These are phyloP conservation scores for Fusarium sublunatum DNA, from an alignment of 2,329 filamentous ascomycete species.

Conservation along the genomic window DNA sequence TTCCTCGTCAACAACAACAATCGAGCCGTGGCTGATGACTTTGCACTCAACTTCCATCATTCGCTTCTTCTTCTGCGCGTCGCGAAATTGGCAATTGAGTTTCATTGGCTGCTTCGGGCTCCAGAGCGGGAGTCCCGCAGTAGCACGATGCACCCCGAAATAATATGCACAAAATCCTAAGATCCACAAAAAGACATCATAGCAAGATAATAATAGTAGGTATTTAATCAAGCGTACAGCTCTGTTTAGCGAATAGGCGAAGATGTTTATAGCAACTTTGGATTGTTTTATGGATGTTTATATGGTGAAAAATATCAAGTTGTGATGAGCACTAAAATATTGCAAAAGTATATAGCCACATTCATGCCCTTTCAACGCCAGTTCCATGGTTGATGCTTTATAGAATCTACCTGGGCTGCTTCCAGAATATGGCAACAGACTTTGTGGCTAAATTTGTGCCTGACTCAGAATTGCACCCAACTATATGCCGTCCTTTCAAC, in stretches of 20 bases:
- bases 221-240: background rate
- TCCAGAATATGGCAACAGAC: background rate
- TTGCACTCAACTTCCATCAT: slow-evolving; percentile 5
- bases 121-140: slow-evolving; percentile 37
- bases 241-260: background rate
- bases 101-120: slow-evolving; percentile 23
- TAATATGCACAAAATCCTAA: slow-evolving; percentile 10
- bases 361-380: background rate
- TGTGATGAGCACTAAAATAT: background rate
- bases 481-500: background rate
- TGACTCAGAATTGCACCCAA: background rate
- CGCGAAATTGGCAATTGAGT: background rate
- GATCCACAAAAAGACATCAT: slow-evolving; percentile 4
- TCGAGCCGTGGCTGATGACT: slow-evolving; percentile 1
- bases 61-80: slow-evolving; percentile 3
- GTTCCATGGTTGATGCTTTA: background rate
- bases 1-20: background rate
- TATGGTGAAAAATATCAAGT: no score
- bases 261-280: no score
- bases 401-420: background rate
- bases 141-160: slow-evolving; percentile 21
- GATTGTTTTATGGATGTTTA: no score
- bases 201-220: background rate
- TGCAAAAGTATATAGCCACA: slow-evolving; percentile 1
- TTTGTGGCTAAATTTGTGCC: background rate